Conservation (phyloP, 148 eudicot genomes). For the Rhododendron williamsianum region DNA sequence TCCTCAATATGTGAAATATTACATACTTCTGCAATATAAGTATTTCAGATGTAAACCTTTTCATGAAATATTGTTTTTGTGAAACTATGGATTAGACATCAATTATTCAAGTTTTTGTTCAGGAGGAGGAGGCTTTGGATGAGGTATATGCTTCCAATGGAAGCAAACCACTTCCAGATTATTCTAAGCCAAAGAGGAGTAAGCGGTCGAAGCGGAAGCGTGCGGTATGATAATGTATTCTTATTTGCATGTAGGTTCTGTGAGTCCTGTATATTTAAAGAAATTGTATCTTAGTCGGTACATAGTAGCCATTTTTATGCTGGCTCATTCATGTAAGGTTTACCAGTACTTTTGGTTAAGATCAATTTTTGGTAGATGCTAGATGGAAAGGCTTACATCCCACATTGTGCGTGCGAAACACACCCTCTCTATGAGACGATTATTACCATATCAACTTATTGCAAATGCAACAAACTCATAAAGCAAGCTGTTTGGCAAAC, state of each 20-base stretch:
- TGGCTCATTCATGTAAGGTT: slow-evolving; percentile 24
- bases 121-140: slow-evolving; percentile 52
- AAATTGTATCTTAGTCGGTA: slow-evolving; percentile 30
- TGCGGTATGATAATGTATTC: slow-evolving; percentile 49
- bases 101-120: slow-evolving; percentile 12
- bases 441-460: not conserved
- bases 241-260: slow-evolving; percentile 36
- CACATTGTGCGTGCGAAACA: not conserved
- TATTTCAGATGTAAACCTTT: not conserved
- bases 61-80: not conserved
- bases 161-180: slow-evolving; percentile 57
- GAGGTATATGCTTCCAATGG: slow-evolving; percentile 64
- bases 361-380: slow-evolving; percentile 8
- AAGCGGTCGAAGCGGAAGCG: slow-evolving; percentile 91
- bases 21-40: not conserved
- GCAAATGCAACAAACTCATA: not conserved
- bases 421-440: not conserved
- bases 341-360: slow-evolving; percentile 1
- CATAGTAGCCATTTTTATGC: slow-evolving; percentile 37
- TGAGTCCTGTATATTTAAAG: slow-evolving; percentile 34
- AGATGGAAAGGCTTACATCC: not conserved
- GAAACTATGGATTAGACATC: not conserved
- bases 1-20: not conserved
- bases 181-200: slow-evolving; percentile 69
- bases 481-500: not conserved